Percentiles rank a stretch among this genome's conserved stretches.
phyloP scores from a whole-genome alignment of 176 grass and related monocot genomes.

The Alopecurus myosuroides region DNA sequence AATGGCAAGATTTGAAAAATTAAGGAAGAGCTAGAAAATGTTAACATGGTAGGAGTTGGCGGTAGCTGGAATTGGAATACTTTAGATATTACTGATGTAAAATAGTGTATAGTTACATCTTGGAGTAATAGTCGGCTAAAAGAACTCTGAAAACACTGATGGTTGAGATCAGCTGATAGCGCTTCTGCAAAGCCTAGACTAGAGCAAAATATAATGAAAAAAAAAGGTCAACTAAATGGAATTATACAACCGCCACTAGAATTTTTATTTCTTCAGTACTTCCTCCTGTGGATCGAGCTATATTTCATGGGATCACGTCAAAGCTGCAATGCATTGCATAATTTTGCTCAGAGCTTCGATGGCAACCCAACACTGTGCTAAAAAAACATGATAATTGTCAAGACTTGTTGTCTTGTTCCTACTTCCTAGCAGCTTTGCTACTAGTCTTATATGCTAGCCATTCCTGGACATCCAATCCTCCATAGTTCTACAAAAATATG shows the following conservation, averaged over 20 bases:
- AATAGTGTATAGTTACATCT: conserved; percentile 10
- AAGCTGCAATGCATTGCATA: not conserved
- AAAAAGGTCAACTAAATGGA: not conserved
- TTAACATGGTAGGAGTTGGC: not conserved
- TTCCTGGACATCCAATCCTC: conserved; percentile 11
- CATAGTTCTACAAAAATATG: conserved; percentile 3
- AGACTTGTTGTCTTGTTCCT: not conserved
- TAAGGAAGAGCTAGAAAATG: conserved; percentile 15
- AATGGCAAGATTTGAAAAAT: not conserved
- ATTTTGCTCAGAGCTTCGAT: not conserved
- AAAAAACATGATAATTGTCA: not conserved
- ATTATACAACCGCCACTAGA: not conserved
- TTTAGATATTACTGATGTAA: not conserved
- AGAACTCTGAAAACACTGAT: not conserved
- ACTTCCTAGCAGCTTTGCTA: not conserved
- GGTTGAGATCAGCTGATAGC: not conserved
- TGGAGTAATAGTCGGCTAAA: not conserved
- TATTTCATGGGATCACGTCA: conserved; percentile 43
- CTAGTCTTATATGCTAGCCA: not conserved
- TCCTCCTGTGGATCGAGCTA: not conserved
- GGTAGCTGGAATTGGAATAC: not conserved
- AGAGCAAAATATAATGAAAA: not conserved
- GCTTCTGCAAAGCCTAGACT: not conserved
- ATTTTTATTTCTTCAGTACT: not conserved
- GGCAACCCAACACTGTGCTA: not conserved